phyloP scores from a whole-genome alignment of 371 early-diverging fungal species.

The Mortierella sp. region DNA sequence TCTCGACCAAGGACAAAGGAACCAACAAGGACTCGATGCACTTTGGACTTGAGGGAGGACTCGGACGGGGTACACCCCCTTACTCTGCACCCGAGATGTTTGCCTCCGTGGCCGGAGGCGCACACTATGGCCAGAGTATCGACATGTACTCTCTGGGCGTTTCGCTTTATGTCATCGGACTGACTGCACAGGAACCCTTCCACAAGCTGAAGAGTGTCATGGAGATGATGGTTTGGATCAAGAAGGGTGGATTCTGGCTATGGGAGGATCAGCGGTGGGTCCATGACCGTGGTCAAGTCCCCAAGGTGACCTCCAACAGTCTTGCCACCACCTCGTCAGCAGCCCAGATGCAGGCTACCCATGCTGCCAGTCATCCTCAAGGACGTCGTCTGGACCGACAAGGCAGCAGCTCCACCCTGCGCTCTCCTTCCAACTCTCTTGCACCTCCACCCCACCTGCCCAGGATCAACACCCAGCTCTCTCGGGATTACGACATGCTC shows the following conservation, averaged over 20 bases:
- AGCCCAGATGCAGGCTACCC: constrained; percentile 21
- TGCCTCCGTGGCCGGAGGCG: constrained; percentile 33
- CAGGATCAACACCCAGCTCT: constrained; percentile 44
- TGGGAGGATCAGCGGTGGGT: constrained; percentile 65
- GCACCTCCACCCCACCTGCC: constrained; percentile 17
- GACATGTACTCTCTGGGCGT: constrained; percentile 88
- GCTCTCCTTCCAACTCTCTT: constrained; percentile 3
- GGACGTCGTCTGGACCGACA: constrained; percentile 7
- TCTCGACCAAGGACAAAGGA: constrained; percentile 21
- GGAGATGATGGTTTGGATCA: constrained; percentile 68
- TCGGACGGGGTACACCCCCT: constrained; percentile 77
- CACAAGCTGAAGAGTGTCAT: constrained; percentile 62
- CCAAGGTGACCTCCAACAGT: constrained; percentile 28
- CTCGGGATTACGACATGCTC: constrained; percentile 3
- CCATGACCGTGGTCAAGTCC: constrained; percentile 54
- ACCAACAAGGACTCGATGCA: constrained; percentile 2
- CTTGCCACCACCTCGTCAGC: constrained; percentile 27
- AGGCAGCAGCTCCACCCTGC: background rate
- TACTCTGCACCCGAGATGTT: constrained; percentile 81
- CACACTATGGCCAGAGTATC: constrained; percentile 62
- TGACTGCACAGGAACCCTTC: constrained; percentile 79
- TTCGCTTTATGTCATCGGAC: constrained; percentile 80
- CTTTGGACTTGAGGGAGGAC: constrained; percentile 68
- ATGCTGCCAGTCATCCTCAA: constrained; percentile 15
- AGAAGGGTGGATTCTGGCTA: constrained; percentile 70